Conservation (phyloP, 352 stramenopile species). For the Phytophthora melonis region DNA sequence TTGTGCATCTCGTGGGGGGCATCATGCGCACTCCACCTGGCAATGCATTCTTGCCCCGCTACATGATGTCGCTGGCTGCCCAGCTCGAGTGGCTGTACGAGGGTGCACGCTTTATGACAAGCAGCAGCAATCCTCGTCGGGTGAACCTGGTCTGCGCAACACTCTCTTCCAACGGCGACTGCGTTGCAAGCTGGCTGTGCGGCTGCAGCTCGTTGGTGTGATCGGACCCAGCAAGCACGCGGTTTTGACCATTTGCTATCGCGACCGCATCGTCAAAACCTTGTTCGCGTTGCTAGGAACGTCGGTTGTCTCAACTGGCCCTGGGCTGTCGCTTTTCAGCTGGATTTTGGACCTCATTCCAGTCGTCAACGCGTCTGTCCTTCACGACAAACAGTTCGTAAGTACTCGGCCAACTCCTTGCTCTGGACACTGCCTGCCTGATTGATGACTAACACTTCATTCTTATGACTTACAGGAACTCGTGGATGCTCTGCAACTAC, state of each 20-base stretch:
- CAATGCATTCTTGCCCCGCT: constrained; percentile 80
- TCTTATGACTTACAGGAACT: constrained; percentile 59
- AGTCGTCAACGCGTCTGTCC: constrained; percentile 74
- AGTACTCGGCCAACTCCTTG: constrained; percentile 23
- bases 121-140: constrained; percentile 21
- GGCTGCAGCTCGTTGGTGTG: constrained; percentile 80
- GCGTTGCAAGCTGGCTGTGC: constrained; percentile 78
- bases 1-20: constrained; percentile 74
- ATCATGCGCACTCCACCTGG: constrained; percentile 81
- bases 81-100: constrained; percentile 83
- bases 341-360: constrained; percentile 91
- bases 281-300: constrained; percentile 83
- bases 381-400: constrained; percentile 83
- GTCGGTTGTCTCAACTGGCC: constrained; percentile 61
- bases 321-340: constrained; percentile 81
- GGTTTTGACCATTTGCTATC: constrained; percentile 83
- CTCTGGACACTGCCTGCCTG: not conserved
- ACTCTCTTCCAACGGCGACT: constrained; percentile 60
- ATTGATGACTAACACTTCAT: constrained; percentile 22
- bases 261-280: constrained; percentile 86
- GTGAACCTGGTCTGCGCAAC: constrained; percentile 22
- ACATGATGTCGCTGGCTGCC: constrained; percentile 87
- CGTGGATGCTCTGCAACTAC: constrained; percentile 68
- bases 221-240: constrained; percentile 81
- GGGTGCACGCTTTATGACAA: constrained; percentile 65